phyloP scores from a whole-genome alignment of 139 green algal species.

The Picochlorum costavermella region DNA sequence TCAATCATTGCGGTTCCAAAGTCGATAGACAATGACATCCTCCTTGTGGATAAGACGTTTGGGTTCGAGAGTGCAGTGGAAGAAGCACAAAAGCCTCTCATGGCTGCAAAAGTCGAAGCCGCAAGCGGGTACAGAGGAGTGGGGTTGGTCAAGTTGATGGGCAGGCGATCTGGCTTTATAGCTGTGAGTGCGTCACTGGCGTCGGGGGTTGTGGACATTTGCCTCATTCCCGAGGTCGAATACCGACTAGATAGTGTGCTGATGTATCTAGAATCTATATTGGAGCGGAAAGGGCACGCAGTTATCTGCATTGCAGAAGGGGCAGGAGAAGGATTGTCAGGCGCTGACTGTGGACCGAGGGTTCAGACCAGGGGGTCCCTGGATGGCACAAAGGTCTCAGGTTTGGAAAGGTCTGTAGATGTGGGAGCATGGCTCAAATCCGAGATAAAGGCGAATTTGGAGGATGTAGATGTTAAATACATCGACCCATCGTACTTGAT shows the following conservation, averaged over 20 bases:
- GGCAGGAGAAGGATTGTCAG: slow-evolving; percentile 49
- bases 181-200: slow-evolving; percentile 67
- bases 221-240: slow-evolving; percentile 89
- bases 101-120: slow-evolving; percentile 66
- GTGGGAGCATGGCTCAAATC: slow-evolving; percentile 55
- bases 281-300: slow-evolving; percentile 79
- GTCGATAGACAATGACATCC: slow-evolving; percentile 66
- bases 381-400: slow-evolving; percentile 16
- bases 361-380: not conserved
- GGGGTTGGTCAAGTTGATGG: slow-evolving; percentile 85
- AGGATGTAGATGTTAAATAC: slow-evolving; percentile 52
- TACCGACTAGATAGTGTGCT: slow-evolving; percentile 82
- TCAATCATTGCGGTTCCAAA: slow-evolving; percentile 85
- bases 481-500: slow-evolving; percentile 59
- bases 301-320: slow-evolving; percentile 64
- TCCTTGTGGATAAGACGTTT: slow-evolving; percentile 58
- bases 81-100: slow-evolving; percentile 44
- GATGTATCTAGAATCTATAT: slow-evolving; percentile 63
- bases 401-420: slow-evolving; percentile 41
- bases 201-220: slow-evolving; percentile 53
- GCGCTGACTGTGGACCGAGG: not conserved
- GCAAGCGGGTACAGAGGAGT: slow-evolving; percentile 52
- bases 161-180: slow-evolving; percentile 75
- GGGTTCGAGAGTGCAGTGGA: slow-evolving; percentile 74
- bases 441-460: slow-evolving; percentile 51